phyloP scores from a whole-genome alignment of 768 basidiomycete species.

The Phlebiopsis flavidoalba region DNA sequence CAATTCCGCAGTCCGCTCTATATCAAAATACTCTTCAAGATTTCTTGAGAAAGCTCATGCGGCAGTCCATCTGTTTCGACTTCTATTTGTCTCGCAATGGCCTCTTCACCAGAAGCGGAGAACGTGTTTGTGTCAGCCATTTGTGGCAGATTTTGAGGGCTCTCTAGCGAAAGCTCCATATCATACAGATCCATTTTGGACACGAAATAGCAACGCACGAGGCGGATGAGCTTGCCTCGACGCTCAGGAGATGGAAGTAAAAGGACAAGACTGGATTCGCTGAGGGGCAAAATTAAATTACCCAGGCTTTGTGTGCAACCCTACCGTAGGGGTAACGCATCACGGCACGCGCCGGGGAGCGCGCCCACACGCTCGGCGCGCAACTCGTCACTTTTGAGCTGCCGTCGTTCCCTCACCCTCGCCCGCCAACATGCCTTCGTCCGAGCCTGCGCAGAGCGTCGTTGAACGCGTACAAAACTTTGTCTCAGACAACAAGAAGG shows the following conservation, averaged over 20 bases:
- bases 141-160: neutral
- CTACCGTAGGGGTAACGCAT: neutral
- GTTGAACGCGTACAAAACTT: constrained; percentile 64
- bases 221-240: neutral
- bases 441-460: constrained; percentile 28
- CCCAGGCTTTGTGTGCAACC: neutral
- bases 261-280: neutral
- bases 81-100: constrained; percentile 51
- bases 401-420: neutral
- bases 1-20: constrained; percentile 56
- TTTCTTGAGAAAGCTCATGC: constrained; percentile 28
- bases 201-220: neutral
- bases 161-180: neutral
- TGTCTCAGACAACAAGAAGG: constrained; percentile 74
- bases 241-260: neutral
- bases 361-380: constrained; percentile 2
- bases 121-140: constrained; percentile 34
- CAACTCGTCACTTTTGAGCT: constrained; percentile 2
- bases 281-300: neutral
- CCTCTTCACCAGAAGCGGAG: constrained; percentile 57
- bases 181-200: neutral
- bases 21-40: constrained; percentile 70
- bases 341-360: constrained; percentile 3
- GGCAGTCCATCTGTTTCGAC: constrained; percentile 31
- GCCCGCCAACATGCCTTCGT: constrained; percentile 24